Base-by-base conservation (phyloP, 768 basidiomycete genomes). In the Thelephora aurantiotincta region DNA sequence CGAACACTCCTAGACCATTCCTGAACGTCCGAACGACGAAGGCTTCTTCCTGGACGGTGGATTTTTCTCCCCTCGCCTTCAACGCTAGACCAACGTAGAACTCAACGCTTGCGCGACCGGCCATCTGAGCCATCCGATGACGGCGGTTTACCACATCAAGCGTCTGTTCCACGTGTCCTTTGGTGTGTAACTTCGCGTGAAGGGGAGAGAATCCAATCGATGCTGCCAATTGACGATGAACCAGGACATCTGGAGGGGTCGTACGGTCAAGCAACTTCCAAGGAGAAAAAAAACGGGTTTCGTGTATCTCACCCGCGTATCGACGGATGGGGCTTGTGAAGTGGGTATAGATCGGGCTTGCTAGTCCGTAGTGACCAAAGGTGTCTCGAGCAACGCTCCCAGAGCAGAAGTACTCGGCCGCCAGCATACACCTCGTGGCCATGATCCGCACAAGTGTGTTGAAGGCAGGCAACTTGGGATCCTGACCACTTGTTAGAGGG, bases 391-490 rank as follows among this genome's bases (percentile, higher is more conserved):
- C 77, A 2, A 97, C 91, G 54, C 90, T 92, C 7, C 96, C 94
- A 0, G 93, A 87, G 60, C 87, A 90, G 67, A 98, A 97, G 63
- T 99, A 99, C 61, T 99, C 96, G 16, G 96, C 96, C 0, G 93
- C 82, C 20, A 97, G 72, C 96, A 99, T 99, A 62, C 96, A 97
- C 26, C 96, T 72, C 2, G 94, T 98, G 2, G 96, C 93, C 93
- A 99, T 97, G 63, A 99, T 98, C 36, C 96, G 81, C 34, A 99
- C 94, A 14, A 98, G 75, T 0, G 92, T 98, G 57, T 98, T 99
- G 72, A 99, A 98, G 0, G 89, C 80, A 0, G 92, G 87, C 55
- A 90, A 79, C 14, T 65, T 62, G 0, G 82, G 73, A 58, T 96
- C 91, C 91, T 93, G 41, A 35, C 33, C 12, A 44, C 34, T 33